These are phyloP conservation scores for Davidsoniella virescens DNA, from an alignment of 2,329 filamentous ascomycete species.

Conservation along the genomic window DNA sequence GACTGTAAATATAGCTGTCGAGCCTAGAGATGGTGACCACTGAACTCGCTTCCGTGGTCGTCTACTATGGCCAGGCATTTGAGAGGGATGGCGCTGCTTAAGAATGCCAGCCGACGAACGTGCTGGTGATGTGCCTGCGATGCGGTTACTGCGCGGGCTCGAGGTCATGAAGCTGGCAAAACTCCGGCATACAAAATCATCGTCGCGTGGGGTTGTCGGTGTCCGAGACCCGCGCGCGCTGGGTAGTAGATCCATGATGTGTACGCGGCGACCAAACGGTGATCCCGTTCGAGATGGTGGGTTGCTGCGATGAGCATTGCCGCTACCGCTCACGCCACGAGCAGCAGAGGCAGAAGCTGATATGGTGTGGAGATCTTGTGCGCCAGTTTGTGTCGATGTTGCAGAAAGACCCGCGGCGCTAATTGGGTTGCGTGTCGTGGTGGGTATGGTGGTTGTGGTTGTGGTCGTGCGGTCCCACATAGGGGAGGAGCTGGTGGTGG, in stretches of 20 bases:
- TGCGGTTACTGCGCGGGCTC: neutral
- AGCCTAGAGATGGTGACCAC: conserved; percentile 20
- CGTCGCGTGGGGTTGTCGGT: neutral
- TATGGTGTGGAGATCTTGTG: neutral
- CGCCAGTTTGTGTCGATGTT: neutral
- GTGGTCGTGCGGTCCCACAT: neutral
- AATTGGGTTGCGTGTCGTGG: neutral
- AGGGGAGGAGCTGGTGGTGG: neutral
- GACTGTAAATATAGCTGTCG: conserved; percentile 8
- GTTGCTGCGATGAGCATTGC: neutral
- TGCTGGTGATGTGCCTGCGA: neutral
- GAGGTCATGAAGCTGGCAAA: conserved; percentile 12
- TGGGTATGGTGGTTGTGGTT: neutral
- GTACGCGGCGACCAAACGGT: neutral
- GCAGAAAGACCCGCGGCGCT: neutral
- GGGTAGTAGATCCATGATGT: conserved; percentile 10
- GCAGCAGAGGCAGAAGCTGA: neutral
- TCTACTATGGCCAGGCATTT: neutral
- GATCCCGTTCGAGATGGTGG: neutral
- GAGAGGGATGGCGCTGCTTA: conserved; percentile 1
- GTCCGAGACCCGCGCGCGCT: conserved; percentile 3
- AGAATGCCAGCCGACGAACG: conserved; percentile 6
- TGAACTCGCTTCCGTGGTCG: conserved; percentile 20
- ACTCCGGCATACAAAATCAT: conserved; percentile 11
- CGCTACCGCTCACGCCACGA: neutral